Evolutionary conservation across 495 filamentous ascomycete species (phyloP).

Genomic region (Xylaria flabelliformis): DNA sequence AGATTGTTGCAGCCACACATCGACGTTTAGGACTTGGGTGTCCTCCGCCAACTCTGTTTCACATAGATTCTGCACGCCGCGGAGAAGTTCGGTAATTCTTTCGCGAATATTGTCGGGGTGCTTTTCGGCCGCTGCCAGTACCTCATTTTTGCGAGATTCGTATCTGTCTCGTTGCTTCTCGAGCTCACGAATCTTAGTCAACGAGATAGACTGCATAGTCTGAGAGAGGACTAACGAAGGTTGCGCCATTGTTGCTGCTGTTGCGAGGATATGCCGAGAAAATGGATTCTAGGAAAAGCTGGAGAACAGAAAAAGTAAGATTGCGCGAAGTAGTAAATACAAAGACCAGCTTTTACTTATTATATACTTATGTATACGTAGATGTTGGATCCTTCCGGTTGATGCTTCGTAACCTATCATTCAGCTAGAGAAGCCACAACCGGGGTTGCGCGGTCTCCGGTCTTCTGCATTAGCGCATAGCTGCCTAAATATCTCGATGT

Average conservation of each 20-base stretch:
- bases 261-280: not conserved
- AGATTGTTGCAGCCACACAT: conserved; percentile 48
- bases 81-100: conserved; percentile 46
- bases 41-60: conserved; percentile 32
- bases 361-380: not conserved
- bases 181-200: conserved; percentile 68
- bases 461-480: not conserved
- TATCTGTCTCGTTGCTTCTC: conserved; percentile 65
- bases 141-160: conserved; percentile 48
- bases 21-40: conserved; percentile 39
- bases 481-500: conserved; percentile 11
- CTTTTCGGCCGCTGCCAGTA: conserved; percentile 42
- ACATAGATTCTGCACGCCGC: conserved; percentile 49
- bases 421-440: conserved; percentile 3
- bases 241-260: conserved; percentile 39
- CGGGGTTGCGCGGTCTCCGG: not conserved
- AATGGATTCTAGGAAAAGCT: not conserved
- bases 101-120: conserved; percentile 39
- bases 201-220: conserved; percentile 69
- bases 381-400: not conserved
- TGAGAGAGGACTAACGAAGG: conserved; percentile 56
- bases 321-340: not conserved
- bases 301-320: not conserved
- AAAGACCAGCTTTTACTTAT: not conserved
- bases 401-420: not conserved